phyloP scores from a whole-genome alignment of 176 grass and related monocot species.

The Lolium multiflorum region DNA sequence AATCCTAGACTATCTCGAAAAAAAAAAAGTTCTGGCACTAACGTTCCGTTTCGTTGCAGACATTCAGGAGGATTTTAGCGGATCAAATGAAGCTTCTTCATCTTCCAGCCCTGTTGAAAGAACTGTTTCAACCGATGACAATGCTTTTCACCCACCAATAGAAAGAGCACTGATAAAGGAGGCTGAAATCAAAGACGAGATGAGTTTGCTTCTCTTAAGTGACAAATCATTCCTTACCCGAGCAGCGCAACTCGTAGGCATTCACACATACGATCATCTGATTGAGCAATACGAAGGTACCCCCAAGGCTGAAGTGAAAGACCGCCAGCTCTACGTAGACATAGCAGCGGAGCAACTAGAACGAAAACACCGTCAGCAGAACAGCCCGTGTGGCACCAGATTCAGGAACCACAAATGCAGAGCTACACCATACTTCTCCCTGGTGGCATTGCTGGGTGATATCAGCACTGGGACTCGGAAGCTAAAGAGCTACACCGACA shows the following conservation, averaged over 20 bases:
- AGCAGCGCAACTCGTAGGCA: constrained; percentile 46
- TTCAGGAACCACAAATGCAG: constrained; percentile 27
- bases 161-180: constrained; percentile 23
- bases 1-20: not conserved
- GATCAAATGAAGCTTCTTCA: constrained; percentile 46
- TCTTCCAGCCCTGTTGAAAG: constrained; percentile 17
- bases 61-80: constrained; percentile 34
- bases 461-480: constrained; percentile 37
- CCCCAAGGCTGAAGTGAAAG: constrained; percentile 15
- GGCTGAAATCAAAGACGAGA: constrained; percentile 57
- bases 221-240: constrained; percentile 45
- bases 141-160: constrained; percentile 12
- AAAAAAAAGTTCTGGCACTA: not conserved
- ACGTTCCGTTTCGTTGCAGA: constrained; percentile 49
- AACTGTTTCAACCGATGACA: constrained; percentile 33
- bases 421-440: constrained; percentile 40
- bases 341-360: constrained; percentile 61
- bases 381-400: constrained; percentile 26
- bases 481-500: constrained; percentile 46
- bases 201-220: constrained; percentile 63
- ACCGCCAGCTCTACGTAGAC: constrained; percentile 55
- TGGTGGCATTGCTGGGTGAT: constrained; percentile 60
- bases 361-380: constrained; percentile 45
- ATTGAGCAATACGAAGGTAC: constrained; percentile 15
- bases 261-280: not conserved